phyloP scores from a whole-genome alignment of 495 filamentous ascomycete genomes.

The Penicillium ochrochloron region DNA sequence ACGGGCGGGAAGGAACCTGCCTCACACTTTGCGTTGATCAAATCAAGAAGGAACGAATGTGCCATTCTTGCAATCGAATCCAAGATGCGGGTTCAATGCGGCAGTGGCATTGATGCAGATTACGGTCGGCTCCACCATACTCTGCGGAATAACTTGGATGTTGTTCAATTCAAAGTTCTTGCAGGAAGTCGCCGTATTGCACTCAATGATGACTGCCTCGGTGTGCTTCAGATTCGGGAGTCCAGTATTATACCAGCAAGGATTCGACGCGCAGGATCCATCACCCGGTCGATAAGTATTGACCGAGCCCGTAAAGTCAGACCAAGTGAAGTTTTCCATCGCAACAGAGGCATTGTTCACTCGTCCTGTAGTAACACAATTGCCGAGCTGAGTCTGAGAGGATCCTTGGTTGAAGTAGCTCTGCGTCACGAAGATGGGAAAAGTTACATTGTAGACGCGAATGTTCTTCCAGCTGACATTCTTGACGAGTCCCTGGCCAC shows the following conservation, averaged over 20 bases:
- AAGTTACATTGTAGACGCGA: conserved; percentile 48
- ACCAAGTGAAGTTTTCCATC: conserved; percentile 47
- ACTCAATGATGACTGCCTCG: conserved; percentile 44
- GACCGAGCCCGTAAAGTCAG: conserved; percentile 45
- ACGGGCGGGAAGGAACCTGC: background rate
- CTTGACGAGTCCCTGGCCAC: conserved; percentile 44
- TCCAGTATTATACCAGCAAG: conserved; percentile 47
- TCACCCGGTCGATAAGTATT: conserved; percentile 45
- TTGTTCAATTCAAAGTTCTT: conserved; percentile 36
- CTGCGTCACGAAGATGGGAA: conserved; percentile 51
- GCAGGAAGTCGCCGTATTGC: conserved; percentile 42
- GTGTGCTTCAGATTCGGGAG: conserved; percentile 43
- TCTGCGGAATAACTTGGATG: conserved; percentile 44
- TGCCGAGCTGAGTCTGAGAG: conserved; percentile 27
- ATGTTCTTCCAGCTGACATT: conserved; percentile 51
- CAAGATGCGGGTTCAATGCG: conserved; percentile 39
- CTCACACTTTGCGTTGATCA: background rate
- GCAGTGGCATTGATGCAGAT: conserved; percentile 44
- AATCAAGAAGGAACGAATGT: conserved; percentile 30
- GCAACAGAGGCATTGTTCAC: conserved; percentile 36
- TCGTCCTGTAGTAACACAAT: conserved; percentile 23
- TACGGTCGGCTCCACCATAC: conserved; percentile 28
- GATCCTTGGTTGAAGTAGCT: conserved; percentile 44
- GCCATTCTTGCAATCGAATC: conserved; percentile 42
- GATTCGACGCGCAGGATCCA: conserved; percentile 44